Conservation (phyloP, 208 protist species). For the Herpetomonas samuelpessoai region DNA sequence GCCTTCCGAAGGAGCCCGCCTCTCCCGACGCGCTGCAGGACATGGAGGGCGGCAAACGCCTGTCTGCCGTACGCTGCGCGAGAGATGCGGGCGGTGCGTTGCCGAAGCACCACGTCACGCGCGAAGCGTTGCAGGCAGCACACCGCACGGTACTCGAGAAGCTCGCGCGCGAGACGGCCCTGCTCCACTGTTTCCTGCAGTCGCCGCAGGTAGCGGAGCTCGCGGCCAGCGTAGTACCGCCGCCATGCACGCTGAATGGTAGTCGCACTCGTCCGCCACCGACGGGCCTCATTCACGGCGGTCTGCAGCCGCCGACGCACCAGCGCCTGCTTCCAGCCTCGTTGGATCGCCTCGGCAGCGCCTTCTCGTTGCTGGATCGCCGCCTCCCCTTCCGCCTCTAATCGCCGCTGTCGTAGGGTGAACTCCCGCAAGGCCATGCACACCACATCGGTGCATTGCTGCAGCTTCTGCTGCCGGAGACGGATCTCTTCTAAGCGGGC, state of each 20-base stretch:
- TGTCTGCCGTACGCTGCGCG: conserved; percentile 43
- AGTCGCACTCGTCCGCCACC: conserved; percentile 32
- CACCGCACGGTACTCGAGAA: conserved; percentile 20
- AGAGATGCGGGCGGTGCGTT: conserved; percentile 24
- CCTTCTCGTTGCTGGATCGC: conserved; percentile 12
- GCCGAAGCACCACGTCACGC: conserved; percentile 36
- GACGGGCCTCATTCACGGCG: conserved; percentile 28
- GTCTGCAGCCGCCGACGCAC: conserved; percentile 31
- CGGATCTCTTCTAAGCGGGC: conserved; percentile 6
- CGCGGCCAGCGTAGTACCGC: conserved; percentile 34
- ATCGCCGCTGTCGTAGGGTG: conserved; percentile 22
- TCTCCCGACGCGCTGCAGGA: conserved; percentile 37
- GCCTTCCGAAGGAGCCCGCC: conserved; percentile 23
- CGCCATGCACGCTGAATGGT: conserved; percentile 45
- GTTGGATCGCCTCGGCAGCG: conserved; percentile 42
- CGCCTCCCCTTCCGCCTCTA: conserved; percentile 20
- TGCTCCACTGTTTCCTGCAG: conserved; percentile 27
- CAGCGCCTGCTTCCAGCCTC: conserved; percentile 29
- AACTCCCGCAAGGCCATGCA: conserved; percentile 47
- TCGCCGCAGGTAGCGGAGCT: conserved; percentile 55
- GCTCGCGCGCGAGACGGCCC: conserved; percentile 43
- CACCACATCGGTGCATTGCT: conserved; percentile 31
- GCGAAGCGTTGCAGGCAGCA: conserved; percentile 46
- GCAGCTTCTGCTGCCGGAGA: conserved; percentile 15
- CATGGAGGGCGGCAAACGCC: conserved; percentile 33